Conservation (phyloP, 257 asterid species). For the Rehmannia glutinosa region DNA sequence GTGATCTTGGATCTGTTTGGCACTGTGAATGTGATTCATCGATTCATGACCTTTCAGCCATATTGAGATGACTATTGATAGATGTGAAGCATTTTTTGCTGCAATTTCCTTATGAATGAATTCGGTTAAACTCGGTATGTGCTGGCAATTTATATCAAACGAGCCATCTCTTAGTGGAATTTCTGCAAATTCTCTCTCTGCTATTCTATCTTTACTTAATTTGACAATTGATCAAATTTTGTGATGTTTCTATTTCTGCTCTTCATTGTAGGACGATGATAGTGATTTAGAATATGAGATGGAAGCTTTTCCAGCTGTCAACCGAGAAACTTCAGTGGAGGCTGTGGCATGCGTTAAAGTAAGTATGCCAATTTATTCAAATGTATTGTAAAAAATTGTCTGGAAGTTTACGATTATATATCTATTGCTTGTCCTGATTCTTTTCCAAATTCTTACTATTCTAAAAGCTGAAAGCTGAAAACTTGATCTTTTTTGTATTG, state of each 20-base stretch:
- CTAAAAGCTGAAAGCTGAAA: too few relatives aligned
- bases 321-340: conserved; percentile 61
- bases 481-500: too few relatives aligned
- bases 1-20: too few relatives aligned
- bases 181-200: neutral
- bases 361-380: conserved; percentile 25
- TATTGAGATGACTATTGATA: too few relatives aligned
- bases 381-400: too few relatives aligned
- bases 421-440: conserved; percentile 4
- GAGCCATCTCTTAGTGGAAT: too few relatives aligned
- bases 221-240: neutral
- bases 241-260: conserved; percentile 2
- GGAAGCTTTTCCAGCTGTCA: conserved; percentile 61
- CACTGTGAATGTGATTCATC: too few relatives aligned
- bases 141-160: neutral
- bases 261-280: conserved; percentile 67
- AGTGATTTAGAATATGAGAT: conserved; percentile 76
- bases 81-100: too few relatives aligned
- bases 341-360: conserved; percentile 69
- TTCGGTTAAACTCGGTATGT: neutral
- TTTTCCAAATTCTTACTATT: too few relatives aligned
- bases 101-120: neutral
- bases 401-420: conserved; percentile 2
- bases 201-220: neutral
- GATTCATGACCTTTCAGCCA: too few relatives aligned